These are phyloP conservation scores for Rhodotorula toruloides DNA, from an alignment of 768 basidiomycete species.

Conservation along the genomic window DNA sequence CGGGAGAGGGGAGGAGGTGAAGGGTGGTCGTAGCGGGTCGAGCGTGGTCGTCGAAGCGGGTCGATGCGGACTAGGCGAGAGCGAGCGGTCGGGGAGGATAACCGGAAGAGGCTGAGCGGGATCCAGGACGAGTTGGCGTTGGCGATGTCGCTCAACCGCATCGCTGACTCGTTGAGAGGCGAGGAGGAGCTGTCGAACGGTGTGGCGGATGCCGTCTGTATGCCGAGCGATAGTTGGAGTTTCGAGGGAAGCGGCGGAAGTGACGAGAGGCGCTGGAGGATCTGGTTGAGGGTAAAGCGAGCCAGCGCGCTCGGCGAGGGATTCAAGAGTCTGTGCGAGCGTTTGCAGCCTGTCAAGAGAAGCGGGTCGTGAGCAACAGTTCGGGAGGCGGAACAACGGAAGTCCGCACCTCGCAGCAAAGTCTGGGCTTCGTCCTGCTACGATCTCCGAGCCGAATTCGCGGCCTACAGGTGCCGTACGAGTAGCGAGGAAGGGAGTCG, in stretches of 20 bases:
- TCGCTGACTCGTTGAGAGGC: conserved; percentile 21
- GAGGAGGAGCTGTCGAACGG: conserved; percentile 18
- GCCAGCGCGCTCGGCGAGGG: background rate
- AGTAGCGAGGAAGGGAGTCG: no score
- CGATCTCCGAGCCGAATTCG: no score
- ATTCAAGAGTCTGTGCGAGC: background rate
- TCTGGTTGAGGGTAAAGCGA: background rate
- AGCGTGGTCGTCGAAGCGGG: background rate
- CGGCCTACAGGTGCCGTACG: no score
- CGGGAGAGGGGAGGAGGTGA: conserved; percentile 7
- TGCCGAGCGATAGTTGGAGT: background rate
- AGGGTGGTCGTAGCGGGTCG: background rate
- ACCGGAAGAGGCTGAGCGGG: background rate
- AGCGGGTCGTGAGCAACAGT: no score
- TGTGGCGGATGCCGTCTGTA: conserved; percentile 17
- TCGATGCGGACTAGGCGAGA: background rate
- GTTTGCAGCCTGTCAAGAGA: background rate
- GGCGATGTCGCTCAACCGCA: conserved; percentile 25
- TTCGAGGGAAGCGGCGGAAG: background rate
- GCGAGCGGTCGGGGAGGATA: background rate
- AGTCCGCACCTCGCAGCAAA: conserved; percentile 1
- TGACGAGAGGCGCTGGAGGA: background rate
- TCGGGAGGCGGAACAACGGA: background rate
- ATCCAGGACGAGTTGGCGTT: background rate
- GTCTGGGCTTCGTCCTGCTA: no score